Conservation (phyloP, 768 basidiomycete species). For the Panaeolus papilionaceus region DNA sequence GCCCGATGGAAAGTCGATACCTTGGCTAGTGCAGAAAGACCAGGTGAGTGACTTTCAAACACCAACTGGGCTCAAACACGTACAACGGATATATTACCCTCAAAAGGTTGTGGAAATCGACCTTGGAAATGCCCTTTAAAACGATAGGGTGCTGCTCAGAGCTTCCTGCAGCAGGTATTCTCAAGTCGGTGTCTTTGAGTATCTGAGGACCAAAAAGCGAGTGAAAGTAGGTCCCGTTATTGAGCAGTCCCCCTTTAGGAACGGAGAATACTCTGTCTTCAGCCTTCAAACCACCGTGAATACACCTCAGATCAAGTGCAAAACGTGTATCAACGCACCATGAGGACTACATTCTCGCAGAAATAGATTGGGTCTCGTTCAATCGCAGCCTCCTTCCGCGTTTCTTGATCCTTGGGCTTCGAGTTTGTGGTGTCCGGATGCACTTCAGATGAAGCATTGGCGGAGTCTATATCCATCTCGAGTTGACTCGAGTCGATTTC, state of each 20-base stretch:
- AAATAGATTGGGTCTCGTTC: neutral
- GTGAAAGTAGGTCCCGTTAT: constrained; percentile 10
- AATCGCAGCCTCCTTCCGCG: no score
- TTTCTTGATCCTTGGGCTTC: no score
- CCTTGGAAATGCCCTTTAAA: constrained; percentile 22
- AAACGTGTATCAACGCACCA: neutral
- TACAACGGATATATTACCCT: constrained; percentile 27
- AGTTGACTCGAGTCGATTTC: no score
- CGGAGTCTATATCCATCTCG: no score
- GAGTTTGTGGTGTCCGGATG: no score
- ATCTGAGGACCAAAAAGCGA: no score
- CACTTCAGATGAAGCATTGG: no score
- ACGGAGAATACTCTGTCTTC: constrained; percentile 23
- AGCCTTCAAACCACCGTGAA: constrained; percentile 17
- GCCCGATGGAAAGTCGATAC: neutral
- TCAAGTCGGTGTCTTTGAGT: no score
- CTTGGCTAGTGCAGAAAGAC: neutral
- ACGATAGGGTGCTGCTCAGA: constrained; percentile 24
- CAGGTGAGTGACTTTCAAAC: no score
- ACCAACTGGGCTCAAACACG: neutral
- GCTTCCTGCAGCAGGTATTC: constrained; percentile 10
- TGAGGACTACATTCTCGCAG: neutral
- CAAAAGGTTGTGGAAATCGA: constrained; percentile 26
- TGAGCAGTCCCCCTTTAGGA: constrained; percentile 18
- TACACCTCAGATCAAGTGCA: no score